Evolutionary conservation across 1,284 basidiomycete species (phyloP).

Genomic region (Austropuccinia psidii): DNA sequence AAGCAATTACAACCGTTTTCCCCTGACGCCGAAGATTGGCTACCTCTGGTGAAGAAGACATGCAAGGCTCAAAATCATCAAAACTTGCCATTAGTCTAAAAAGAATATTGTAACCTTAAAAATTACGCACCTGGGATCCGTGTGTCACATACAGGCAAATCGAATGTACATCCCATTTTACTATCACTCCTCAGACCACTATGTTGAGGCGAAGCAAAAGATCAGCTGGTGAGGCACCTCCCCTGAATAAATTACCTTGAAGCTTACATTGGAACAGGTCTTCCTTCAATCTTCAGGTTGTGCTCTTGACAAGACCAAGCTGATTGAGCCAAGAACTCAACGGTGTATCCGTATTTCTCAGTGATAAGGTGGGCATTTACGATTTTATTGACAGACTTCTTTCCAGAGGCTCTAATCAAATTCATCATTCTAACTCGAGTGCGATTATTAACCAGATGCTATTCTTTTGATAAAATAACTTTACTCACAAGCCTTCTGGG

Average conservation of each 20-base stretch:
- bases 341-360: conserved; percentile 29
- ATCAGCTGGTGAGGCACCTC: not conserved
- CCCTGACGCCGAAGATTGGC: not conserved
- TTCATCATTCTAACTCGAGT: conserved; percentile 23
- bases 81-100: not conserved
- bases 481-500: conserved; percentile 30
- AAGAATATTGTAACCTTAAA: not conserved
- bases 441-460: not conserved
- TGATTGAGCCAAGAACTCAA: conserved; percentile 28
- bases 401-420: conserved; percentile 15
- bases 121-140: conserved; percentile 8
- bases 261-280: conserved; percentile 13
- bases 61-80: not conserved
- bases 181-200: conserved; percentile 4
- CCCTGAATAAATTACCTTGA: too few relatives aligned
- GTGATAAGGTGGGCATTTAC: conserved; percentile 21
- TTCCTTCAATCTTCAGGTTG: conserved; percentile 31
- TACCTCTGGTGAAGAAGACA: conserved; percentile 8
- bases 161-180: conserved; percentile 26
- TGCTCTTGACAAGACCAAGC: conserved; percentile 32
- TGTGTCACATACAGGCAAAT: conserved; percentile 25
- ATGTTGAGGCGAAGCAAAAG: not conserved
- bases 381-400: conserved; percentile 28
- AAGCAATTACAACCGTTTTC: conserved; percentile 24
- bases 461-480: not conserved